These are phyloP conservation scores for Panicum virgatum DNA, from an alignment of 202 grass and related monocot species.

Conservation along the genomic window DNA sequence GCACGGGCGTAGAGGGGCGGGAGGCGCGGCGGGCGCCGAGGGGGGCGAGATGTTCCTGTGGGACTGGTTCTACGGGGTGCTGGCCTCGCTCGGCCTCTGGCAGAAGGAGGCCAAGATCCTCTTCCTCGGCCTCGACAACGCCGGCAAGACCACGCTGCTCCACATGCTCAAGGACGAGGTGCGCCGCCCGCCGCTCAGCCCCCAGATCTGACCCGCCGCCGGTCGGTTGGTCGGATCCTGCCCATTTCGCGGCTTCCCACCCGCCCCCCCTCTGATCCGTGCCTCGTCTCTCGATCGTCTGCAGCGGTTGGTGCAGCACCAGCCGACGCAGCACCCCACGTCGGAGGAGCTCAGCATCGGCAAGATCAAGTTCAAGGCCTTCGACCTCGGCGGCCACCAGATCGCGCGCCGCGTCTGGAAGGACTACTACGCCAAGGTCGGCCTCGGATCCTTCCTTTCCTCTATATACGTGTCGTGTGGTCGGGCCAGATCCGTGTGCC, in stretches of 20 bases:
- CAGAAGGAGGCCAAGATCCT: conserved; percentile 99
- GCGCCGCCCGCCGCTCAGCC: not conserved
- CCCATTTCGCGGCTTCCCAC: not conserved
- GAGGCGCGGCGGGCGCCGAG: not conserved
- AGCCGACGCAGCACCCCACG: conserved; percentile 88
- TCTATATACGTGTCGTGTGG: not conserved
- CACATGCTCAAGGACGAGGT: conserved; percentile 99
- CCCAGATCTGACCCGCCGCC: conserved; percentile 1
- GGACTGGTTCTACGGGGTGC: conserved; percentile 93
- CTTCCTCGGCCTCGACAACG: conserved; percentile 94
- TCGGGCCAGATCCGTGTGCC: conserved; percentile 29
- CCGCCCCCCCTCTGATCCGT: conserved; percentile 26
- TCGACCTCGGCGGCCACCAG: conserved; percentile 91
- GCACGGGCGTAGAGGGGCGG: not conserved
- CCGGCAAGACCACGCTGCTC: conserved; percentile 94
- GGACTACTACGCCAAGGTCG: conserved; percentile 93
- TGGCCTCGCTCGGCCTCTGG: conserved; percentile 85
- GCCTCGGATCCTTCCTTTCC: not conserved
- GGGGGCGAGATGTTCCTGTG: conserved; percentile 69
- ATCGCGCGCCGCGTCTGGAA: conserved; percentile 94
- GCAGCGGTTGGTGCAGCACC: conserved; percentile 93
- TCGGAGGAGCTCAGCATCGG: conserved; percentile 98
- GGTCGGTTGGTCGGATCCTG: not conserved
- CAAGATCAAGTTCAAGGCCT: conserved; percentile 96
- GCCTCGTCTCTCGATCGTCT: not conserved